phyloP scores from a whole-genome alignment of 495 filamentous ascomycete species.

The Hypoxylon trugodes region DNA sequence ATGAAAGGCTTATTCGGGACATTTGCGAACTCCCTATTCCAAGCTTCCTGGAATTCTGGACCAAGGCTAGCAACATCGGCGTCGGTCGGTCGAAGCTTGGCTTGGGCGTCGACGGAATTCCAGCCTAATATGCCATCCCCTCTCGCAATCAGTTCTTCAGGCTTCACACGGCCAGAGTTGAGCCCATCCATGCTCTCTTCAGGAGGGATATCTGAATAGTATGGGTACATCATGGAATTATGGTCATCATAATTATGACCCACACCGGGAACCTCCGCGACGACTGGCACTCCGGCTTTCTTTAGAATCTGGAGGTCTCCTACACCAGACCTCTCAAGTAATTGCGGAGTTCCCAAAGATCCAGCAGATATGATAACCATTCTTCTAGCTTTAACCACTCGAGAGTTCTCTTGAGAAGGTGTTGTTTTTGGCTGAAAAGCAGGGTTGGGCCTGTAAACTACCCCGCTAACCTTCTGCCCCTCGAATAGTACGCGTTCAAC shows the following conservation, averaged over 20 bases:
- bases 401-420: not conserved
- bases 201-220: slow-evolving; percentile 38
- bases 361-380: slow-evolving; percentile 64
- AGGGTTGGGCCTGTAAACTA: slow-evolving; percentile 52
- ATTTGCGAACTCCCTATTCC: slow-evolving; percentile 54
- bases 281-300: slow-evolving; percentile 26
- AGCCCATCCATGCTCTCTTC: slow-evolving; percentile 48
- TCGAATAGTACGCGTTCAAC: slow-evolving; percentile 60
- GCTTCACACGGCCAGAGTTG: slow-evolving; percentile 13
- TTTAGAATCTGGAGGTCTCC: slow-evolving; percentile 49
- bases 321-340: slow-evolving; percentile 65
- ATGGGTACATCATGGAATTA: slow-evolving; percentile 45
- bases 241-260: slow-evolving; percentile 55
- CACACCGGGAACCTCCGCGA: slow-evolving; percentile 48
- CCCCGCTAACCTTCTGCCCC: slow-evolving; percentile 50
- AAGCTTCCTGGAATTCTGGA: slow-evolving; percentile 47
- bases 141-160: slow-evolving; percentile 25
- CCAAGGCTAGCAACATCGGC: slow-evolving; percentile 51
- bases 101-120: slow-evolving; percentile 56
- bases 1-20: slow-evolving; percentile 48
- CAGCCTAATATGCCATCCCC: slow-evolving; percentile 47
- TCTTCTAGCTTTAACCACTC: slow-evolving; percentile 53
- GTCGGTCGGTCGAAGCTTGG: slow-evolving; percentile 54
- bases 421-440: slow-evolving; percentile 5
- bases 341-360: slow-evolving; percentile 55